Conservation (phyloP, 192 early-diverging fungal genomes). For the Geosiphon pyriformis region DNA sequence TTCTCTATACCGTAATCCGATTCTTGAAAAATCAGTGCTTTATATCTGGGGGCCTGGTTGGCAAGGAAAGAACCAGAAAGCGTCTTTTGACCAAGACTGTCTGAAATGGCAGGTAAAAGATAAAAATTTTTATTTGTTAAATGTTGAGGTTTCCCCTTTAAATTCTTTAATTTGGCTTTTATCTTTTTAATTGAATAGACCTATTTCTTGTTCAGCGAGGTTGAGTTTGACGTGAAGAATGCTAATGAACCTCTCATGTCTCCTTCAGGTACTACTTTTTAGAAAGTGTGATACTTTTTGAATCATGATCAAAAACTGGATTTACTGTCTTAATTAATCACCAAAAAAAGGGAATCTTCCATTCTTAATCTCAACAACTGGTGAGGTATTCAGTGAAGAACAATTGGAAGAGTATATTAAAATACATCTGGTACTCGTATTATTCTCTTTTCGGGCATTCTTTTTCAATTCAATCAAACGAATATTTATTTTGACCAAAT, state of each 20-base stretch:
- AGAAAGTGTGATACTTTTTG: neutral
- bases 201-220: conserved; percentile 41
- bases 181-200: conserved; percentile 31
- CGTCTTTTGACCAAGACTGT: conserved; percentile 51
- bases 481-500: neutral
- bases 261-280: conserved; percentile 40
- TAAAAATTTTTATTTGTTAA: neutral
- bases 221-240: conserved; percentile 38
- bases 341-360: conserved; percentile 48
- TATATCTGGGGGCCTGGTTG: conserved; percentile 49
- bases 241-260: conserved; percentile 51
- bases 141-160: neutral
- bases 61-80: conserved; percentile 9
- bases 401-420: conserved; percentile 47
- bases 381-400: conserved; percentile 36
- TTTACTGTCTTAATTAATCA: neutral
- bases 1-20: conserved; percentile 28
- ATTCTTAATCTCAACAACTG: conserved; percentile 41
- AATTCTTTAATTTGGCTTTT: neutral
- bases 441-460: neutral
- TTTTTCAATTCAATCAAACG: neutral
- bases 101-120: conserved; percentile 41
- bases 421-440: conserved; percentile 32
- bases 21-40: conserved; percentile 32
- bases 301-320: neutral